These are phyloP conservation scores for Discostella stelligera DNA, from an alignment of 352 stramenopile genomes.

Conservation along the genomic window DNA sequence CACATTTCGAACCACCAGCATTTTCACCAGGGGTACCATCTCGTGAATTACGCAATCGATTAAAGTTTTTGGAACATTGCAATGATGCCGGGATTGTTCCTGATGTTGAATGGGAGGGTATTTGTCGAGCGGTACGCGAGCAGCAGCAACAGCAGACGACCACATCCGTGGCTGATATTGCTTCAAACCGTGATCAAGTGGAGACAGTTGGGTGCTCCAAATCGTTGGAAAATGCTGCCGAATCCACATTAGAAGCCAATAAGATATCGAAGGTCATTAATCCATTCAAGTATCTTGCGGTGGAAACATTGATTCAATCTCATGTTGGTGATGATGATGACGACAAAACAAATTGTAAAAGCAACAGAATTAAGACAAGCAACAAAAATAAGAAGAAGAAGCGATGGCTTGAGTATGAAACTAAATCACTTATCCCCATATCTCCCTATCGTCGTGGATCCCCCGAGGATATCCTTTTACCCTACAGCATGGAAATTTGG, in stretches of 20 bases:
- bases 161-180: neutral
- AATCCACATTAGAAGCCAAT: neutral
- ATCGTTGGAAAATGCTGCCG: neutral
- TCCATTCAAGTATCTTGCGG: slow-evolving; percentile 44
- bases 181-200: slow-evolving; percentile 8
- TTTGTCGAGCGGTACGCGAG: slow-evolving; percentile 42
- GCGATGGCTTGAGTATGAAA: slow-evolving; percentile 23
- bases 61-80: slow-evolving; percentile 56
- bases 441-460: slow-evolving; percentile 49
- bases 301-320: slow-evolving; percentile 6
- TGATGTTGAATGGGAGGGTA: slow-evolving; percentile 58
- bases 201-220: neutral
- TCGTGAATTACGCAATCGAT: slow-evolving; percentile 62
- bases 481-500: slow-evolving; percentile 79
- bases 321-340: neutral
- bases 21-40: slow-evolving; percentile 72
- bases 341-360: slow-evolving; percentile 3
- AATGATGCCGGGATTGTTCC: slow-evolving; percentile 69
- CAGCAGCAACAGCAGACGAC: neutral
- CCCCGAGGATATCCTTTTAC: slow-evolving; percentile 53
- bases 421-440: slow-evolving; percentile 53
- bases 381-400: slow-evolving; percentile 44
- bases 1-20: slow-evolving; percentile 62
- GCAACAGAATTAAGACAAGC: no score
- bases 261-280: slow-evolving; percentile 21